Conservation (phyloP, 441 rosid genomes). For the Aquilaria agallochum region DNA sequence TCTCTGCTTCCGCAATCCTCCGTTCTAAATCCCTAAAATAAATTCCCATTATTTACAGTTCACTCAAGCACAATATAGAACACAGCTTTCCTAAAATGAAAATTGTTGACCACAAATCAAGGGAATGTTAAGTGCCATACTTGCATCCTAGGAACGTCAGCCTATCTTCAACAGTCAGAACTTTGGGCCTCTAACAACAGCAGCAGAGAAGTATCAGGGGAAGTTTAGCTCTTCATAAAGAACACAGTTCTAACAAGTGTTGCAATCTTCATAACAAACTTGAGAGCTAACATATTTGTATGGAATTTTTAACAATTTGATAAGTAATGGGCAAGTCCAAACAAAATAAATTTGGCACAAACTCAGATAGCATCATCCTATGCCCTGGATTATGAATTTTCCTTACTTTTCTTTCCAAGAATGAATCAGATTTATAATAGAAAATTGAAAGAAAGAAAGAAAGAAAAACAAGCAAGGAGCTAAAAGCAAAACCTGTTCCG, state of each 20-base stretch:
- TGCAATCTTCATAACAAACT: no score
- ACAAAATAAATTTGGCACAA: no score
- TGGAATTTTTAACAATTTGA: no score
- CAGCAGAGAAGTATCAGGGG: constrained; percentile 15
- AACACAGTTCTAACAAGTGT: no score
- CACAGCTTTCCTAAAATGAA: not conserved
- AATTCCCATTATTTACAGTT: constrained; percentile 12
- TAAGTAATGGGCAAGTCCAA: no score
- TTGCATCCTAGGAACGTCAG: constrained; percentile 84
- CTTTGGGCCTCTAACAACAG: constrained; percentile 78
- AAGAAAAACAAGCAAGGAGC: constrained; percentile 7
- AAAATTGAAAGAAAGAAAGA: not conserved
- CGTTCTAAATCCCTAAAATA: constrained; percentile 74
- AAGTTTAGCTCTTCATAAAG: not conserved
- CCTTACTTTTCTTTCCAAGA: no score
- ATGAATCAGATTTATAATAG: no score
- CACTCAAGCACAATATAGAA: constrained; percentile 4
- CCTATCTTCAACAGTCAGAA: constrained; percentile 91
- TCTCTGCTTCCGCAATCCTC: constrained; percentile 85
- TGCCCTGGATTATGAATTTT: no score
- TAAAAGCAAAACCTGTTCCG: constrained; percentile 51
- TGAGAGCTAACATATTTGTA: no score
- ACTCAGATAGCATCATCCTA: no score
- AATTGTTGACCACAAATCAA: not conserved
- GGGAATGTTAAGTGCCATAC: constrained; percentile 37